phyloP scores from a whole-genome alignment of 139 green algal genomes.

The Chlorella sp. region DNA sequence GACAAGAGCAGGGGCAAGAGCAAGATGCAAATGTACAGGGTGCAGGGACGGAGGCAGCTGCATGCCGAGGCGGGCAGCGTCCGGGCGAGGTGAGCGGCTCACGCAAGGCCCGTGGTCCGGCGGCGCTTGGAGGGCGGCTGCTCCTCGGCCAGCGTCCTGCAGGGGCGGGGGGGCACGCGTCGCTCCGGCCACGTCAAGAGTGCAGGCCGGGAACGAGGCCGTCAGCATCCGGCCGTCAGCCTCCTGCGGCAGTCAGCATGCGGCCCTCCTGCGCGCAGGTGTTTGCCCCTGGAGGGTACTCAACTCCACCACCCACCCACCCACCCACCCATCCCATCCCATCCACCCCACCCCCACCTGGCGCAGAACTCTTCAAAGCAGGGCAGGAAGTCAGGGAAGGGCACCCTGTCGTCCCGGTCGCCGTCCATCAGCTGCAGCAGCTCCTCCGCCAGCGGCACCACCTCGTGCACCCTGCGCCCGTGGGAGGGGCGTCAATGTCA shows the following conservation, averaged over 20 bases:
- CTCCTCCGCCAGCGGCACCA: conserved; percentile 17
- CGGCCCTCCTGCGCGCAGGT: not conserved
- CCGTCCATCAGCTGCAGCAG: conserved; percentile 26
- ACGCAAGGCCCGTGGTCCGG: conserved; percentile 1
- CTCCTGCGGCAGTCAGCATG: no score
- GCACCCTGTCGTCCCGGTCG: conserved; percentile 9
- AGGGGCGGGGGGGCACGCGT: not conserved
- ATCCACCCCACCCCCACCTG: not conserved
- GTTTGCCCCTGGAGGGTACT: not conserved
- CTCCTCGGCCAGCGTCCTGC: conserved; percentile 1
- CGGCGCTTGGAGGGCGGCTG: conserved; percentile 30
- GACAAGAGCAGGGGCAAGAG: no score
- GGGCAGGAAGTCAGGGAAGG: conserved; percentile 27
- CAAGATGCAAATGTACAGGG: no score
- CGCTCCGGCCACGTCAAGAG: not conserved
- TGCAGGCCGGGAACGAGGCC: not conserved
- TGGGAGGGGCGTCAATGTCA: not conserved
- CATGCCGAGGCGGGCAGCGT: no score
- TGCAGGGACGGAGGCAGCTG: no score
- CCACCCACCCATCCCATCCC: not conserved
- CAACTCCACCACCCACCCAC: not conserved
- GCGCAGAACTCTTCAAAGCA: no score
- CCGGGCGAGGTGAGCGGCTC: no score
- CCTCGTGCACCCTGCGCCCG: conserved; percentile 7
- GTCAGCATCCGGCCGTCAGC: not conserved